Evolutionary conservation across 108 stramenopile species (phyloP), one percentile per base, ranked within the genome.

Genomic region (Cyclotella atomus): DNA sequence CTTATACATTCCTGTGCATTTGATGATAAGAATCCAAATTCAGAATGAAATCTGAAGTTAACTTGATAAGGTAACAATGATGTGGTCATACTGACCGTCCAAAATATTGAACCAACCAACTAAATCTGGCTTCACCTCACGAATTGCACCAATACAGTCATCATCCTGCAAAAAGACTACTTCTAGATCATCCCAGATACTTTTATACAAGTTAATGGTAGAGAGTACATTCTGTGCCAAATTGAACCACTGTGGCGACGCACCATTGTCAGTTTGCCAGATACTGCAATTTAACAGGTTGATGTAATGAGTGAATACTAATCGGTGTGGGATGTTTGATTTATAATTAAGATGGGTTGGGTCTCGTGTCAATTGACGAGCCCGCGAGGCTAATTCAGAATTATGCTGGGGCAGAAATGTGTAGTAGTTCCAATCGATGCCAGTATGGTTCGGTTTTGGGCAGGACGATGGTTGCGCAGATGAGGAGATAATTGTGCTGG

Each of bases 1-100:
- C 61, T 76, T 76, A 30, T 43, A 76, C 69, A 71, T 71, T 16
- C 75, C 68, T 64, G 2, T 8, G n/a, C n/a, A n/a, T n/a, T n/a
- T n/a, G n/a, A 69, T 30, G 3, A 32, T 28, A 29, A 46, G 44
- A 34, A 0, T 28, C 5, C 23, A 0, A 33, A 0, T 27, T 32
- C 15, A 57, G 15, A 7, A 57, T 8, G 15, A 8, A 10, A 0
- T 2, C 17, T 7, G 29, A 17, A 9, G 7, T 9, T 41, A 41
- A 9, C 7, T 12, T 41, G 38, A 41, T 9, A 41, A 41, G 9
- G 9, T 41, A 12, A 57, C 12, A 28, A 2, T 14, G 12, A 57
- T 23, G 24, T n/a, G 24, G 32, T 19, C 14, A 10, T 32, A 1
- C 56, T 57, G 14, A 30, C 56, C 56, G 1, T 30, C 28, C 54